These are phyloP conservation scores for Colletotrichum salicis DNA, from an alignment of 2,329 filamentous ascomycete species.

Conservation along the genomic window DNA sequence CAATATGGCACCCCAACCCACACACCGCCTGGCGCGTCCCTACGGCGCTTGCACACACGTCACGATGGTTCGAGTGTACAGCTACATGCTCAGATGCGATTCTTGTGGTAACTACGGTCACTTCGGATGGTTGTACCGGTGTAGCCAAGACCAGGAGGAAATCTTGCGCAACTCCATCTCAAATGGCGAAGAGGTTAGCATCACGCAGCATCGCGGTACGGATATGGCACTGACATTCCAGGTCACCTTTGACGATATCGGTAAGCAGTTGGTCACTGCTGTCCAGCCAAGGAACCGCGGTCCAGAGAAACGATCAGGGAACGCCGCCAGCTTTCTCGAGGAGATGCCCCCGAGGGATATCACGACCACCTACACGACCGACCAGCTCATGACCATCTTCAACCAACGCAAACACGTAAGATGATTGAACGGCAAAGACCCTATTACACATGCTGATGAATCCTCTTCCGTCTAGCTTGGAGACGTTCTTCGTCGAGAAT, in stretches of 20 bases:
- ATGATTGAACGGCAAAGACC: too few relatives aligned
- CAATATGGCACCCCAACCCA: conserved; percentile 17
- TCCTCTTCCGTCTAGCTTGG: background rate
- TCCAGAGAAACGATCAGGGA: conserved; percentile 53
- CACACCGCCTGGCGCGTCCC: conserved; percentile 1
- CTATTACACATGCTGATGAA: background rate
- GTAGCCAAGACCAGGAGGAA: conserved; percentile 70
- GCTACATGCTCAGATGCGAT: conserved; percentile 62
- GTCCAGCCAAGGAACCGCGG: conserved; percentile 51
- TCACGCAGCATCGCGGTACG: conserved; percentile 28
- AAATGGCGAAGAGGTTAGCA: conserved; percentile 43
- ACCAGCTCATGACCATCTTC: conserved; percentile 60
- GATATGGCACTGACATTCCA: conserved; percentile 35
- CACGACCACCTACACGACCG: conserved; percentile 53
- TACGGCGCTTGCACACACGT: conserved; percentile 69
- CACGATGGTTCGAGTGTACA: conserved; percentile 74
- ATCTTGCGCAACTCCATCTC: conserved; percentile 45
- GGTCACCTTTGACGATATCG: conserved; percentile 50
- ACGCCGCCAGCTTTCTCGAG: conserved; percentile 53
- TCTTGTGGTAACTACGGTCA: conserved; percentile 65
- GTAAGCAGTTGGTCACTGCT: conserved; percentile 43
- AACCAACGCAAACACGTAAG: conserved; percentile 60
- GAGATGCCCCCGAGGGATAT: conserved; percentile 56
- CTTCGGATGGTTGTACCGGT: conserved; percentile 80
- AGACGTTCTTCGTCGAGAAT: conserved; percentile 25